These are phyloP conservation scores for Brachypodium distachyon DNA, from an alignment of 202 grass and related monocot genomes.

Conservation along the genomic window DNA sequence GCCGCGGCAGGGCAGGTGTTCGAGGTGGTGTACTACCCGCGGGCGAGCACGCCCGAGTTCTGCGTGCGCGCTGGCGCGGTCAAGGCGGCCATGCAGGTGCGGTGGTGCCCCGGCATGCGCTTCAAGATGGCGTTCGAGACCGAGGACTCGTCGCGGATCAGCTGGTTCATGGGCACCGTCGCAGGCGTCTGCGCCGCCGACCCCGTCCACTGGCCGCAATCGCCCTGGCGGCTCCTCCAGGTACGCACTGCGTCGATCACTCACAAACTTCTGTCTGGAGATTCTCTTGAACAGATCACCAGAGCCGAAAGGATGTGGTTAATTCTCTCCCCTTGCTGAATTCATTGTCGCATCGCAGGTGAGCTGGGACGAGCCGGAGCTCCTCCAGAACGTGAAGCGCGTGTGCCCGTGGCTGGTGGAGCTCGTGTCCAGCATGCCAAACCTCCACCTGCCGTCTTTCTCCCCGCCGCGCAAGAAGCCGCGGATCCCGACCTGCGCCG, in stretches of 20 bases:
- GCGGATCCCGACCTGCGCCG: constrained; percentile 31
- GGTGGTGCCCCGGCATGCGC: constrained; percentile 67
- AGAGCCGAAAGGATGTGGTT: not conserved
- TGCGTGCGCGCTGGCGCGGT: constrained; percentile 52
- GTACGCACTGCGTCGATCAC: constrained; percentile 14
- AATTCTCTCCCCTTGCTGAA: not conserved
- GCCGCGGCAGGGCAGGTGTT: constrained; percentile 60
- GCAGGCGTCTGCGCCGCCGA: constrained; percentile 58
- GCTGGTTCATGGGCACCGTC: constrained; percentile 95
- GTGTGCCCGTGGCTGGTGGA: constrained; percentile 89
- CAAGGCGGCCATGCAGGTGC: constrained; percentile 47
- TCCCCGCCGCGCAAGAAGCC: constrained; percentile 66
- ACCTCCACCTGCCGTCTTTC: constrained; percentile 53
- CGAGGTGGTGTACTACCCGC: constrained; percentile 80
- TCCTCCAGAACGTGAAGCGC: constrained; percentile 77
- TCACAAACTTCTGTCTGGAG: not conserved
- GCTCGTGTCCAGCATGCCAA: constrained; percentile 64
- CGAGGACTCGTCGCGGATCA: constrained; percentile 84
- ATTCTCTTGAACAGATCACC: not conserved
- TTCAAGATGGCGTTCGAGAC: constrained; percentile 99
- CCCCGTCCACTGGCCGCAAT: constrained; percentile 52
- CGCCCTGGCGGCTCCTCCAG: constrained; percentile 82
- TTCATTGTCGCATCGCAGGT: constrained; percentile 61
- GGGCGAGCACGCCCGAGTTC: constrained; percentile 58
- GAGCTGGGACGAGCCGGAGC: constrained; percentile 88